These are phyloP conservation scores for Lophiostoma macrostomum DNA, from an alignment of 495 filamentous ascomycete genomes.

Conservation along the genomic window DNA sequence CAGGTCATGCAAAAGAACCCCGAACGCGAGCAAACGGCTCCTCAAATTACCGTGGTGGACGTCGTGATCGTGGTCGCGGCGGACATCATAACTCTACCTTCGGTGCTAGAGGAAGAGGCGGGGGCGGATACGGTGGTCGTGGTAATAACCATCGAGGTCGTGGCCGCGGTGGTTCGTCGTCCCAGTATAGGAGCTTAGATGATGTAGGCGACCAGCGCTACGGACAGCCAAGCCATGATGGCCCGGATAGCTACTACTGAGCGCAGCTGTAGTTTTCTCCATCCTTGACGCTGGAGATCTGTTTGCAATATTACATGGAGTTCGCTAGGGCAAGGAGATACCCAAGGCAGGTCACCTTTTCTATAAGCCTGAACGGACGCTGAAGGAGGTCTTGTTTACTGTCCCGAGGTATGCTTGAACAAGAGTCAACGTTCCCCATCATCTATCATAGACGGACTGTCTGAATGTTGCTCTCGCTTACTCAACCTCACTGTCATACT, in stretches of 20 bases:
- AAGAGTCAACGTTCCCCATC: too few species aligned
- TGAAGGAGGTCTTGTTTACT: too few species aligned
- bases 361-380: too few species aligned
- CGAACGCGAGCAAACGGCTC: background rate
- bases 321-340: too few species aligned
- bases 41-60: conserved; percentile 26
- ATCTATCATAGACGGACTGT: too few species aligned
- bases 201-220: conserved; percentile 27
- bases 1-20: background rate
- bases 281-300: too few species aligned
- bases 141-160: conserved; percentile 24
- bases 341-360: too few species aligned
- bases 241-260: conserved; percentile 27
- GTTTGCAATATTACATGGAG: too few species aligned
- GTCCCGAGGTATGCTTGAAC: too few species aligned
- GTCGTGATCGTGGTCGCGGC: conserved; percentile 21
- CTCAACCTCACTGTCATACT: too few species aligned
- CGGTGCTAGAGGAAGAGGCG: conserved; percentile 20
- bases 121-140: conserved; percentile 17
- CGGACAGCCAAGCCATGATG: conserved; percentile 27
- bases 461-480: too few species aligned
- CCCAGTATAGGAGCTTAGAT: conserved; percentile 33
- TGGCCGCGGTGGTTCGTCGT: conserved; percentile 12
- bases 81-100: conserved; percentile 2
- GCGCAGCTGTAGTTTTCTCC: too few species aligned